Conservation (phyloP, 2,329 filamentous ascomycete species). For the Penicillium sp. region DNA sequence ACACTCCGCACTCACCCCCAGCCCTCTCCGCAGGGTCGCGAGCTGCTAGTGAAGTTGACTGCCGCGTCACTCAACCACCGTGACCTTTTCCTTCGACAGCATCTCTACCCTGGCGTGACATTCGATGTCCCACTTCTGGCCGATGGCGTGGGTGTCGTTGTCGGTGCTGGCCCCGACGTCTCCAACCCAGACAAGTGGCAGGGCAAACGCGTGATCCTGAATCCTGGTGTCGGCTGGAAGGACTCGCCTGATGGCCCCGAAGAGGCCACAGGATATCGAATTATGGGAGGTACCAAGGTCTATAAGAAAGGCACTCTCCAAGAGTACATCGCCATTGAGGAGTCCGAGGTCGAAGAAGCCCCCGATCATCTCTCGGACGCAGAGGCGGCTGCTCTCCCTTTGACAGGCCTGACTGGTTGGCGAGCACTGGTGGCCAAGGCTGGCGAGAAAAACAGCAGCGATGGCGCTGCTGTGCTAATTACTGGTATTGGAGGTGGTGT, state of each 20-base stretch:
- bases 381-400: slow-evolving; percentile 77
- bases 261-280: slow-evolving; percentile 40
- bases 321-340: slow-evolving; percentile 66
- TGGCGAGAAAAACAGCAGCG: slow-evolving; percentile 48
- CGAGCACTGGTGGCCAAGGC: slow-evolving; percentile 77
- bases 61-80: slow-evolving; percentile 89
- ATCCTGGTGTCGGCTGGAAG: slow-evolving; percentile 73
- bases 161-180: slow-evolving; percentile 54
- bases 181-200: slow-evolving; percentile 51
- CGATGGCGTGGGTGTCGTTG: slow-evolving; percentile 74
- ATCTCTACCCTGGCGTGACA: slow-evolving; percentile 79
- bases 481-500: slow-evolving; percentile 94
- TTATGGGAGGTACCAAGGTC: slow-evolving; percentile 54
- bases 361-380: slow-evolving; percentile 65
- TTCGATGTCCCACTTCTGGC: slow-evolving; percentile 74
- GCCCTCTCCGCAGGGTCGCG: slow-evolving; percentile 58
- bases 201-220: slow-evolving; percentile 68
- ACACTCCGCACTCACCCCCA: slow-evolving; percentile 56
- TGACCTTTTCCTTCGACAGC: slow-evolving; percentile 88
- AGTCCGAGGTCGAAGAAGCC: slow-evolving; percentile 67
- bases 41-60: slow-evolving; percentile 70
- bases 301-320: slow-evolving; percentile 66
- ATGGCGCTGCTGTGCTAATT: slow-evolving; percentile 70
- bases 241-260: slow-evolving; percentile 69
- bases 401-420: slow-evolving; percentile 85